These are phyloP conservation scores for Pichia rugopelliculosa DNA, from an alignment of 805 yeast genomes.

Conservation along the genomic window DNA sequence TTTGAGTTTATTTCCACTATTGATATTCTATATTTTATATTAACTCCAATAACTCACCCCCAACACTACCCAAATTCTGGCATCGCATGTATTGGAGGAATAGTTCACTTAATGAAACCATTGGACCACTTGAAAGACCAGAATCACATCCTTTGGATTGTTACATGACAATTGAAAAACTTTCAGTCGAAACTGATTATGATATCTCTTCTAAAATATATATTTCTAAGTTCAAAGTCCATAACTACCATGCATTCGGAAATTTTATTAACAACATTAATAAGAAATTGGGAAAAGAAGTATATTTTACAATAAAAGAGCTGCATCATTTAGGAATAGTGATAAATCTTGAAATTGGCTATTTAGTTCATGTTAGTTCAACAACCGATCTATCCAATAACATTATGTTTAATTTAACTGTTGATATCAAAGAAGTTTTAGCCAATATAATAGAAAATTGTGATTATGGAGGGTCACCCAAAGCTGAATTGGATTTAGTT, in stretches of 20 bases:
- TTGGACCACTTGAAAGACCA: slow-evolving; percentile 1
- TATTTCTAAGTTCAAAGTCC: neutral
- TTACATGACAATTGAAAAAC: neutral
- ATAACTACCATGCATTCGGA: neutral
- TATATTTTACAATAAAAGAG: slow-evolving; percentile 3
- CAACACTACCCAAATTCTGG: too few species aligned
- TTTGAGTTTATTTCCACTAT: too few species aligned
- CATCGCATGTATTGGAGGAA: slow-evolving; percentile 4
- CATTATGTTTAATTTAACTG: neutral
- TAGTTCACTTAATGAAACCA: neutral
- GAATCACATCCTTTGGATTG: slow-evolving; percentile 1
- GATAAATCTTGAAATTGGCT: slow-evolving; percentile 11
- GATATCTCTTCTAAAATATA: neutral
- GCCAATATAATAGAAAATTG: slow-evolving; percentile 1
- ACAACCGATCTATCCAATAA: neutral
- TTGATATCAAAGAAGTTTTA: neutral
- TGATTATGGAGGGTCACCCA: neutral
- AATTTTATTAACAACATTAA: slow-evolving; percentile 2
- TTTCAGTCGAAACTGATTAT: neutral
- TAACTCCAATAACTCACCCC: too few species aligned
- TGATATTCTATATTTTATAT: too few species aligned
- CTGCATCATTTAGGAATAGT: slow-evolving; percentile 8
- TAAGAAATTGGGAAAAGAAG: slow-evolving; percentile 1
- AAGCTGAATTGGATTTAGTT: neutral
- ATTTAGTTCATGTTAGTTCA: slow-evolving; percentile 9